These are phyloP conservation scores for Nakaseomyces uthaithaninus DNA, from an alignment of 1,139 yeast species.

Conservation along the genomic window DNA sequence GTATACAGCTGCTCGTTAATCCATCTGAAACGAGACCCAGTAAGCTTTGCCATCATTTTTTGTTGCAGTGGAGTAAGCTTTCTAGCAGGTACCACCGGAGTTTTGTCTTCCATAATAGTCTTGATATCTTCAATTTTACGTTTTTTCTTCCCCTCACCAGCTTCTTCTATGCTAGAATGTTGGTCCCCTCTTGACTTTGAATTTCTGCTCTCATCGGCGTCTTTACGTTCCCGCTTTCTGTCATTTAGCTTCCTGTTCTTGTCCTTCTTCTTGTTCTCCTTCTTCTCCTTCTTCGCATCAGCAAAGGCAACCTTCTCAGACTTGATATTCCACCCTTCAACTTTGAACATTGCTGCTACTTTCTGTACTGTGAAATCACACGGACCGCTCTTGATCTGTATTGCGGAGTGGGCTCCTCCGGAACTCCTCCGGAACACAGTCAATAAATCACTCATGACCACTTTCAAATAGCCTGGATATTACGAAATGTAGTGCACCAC, in stretches of 20 bases:
- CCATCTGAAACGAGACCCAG: slow-evolving; percentile 96
- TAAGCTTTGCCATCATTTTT: slow-evolving; percentile 88
- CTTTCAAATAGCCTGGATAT: background rate
- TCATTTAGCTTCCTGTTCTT: slow-evolving; percentile 20
- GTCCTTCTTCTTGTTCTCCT: slow-evolving; percentile 33
- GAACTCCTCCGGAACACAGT: too few relatives aligned
- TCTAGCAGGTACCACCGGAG: slow-evolving; percentile 8
- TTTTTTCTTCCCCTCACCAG: slow-evolving; percentile 5
- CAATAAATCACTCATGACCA: too few relatives aligned
- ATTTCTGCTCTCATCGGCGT: slow-evolving; percentile 9
- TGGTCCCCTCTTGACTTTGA: slow-evolving; percentile 12
- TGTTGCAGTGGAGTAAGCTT: slow-evolving; percentile 85
- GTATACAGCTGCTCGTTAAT: slow-evolving; percentile 93
- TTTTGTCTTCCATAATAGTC: slow-evolving; percentile 2
- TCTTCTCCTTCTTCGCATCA: slow-evolving; percentile 32
- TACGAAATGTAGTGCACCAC: too few relatives aligned
- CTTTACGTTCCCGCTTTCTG: slow-evolving; percentile 16
- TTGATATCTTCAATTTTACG: slow-evolving; percentile 6
- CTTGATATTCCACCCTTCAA: slow-evolving; percentile 75
- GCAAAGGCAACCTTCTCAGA: slow-evolving; percentile 45
- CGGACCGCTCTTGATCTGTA: too few relatives aligned
- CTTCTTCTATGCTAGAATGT: background rate
- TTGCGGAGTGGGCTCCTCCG: too few relatives aligned
- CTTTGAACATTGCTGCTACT: slow-evolving; percentile 50
- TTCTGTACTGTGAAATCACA: too few relatives aligned